Base-by-base conservation (phyloP, 208 protist species). In the Leishmania martiniquensis region DNA sequence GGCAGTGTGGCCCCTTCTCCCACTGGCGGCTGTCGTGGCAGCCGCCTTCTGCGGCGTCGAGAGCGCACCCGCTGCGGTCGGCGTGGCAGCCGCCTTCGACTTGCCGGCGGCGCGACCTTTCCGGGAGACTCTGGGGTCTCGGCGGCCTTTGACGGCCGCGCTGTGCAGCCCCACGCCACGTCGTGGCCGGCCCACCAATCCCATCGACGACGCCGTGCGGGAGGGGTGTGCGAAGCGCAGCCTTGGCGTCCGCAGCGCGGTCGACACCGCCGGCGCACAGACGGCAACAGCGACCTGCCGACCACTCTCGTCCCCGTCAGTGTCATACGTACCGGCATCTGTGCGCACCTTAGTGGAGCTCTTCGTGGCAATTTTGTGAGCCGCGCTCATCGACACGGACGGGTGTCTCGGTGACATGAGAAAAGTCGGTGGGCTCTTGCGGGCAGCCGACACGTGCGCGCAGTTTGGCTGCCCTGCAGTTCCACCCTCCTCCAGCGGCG, bases 141-240 rank as follows among this genome's bases (percentile, higher is more conserved):
- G 12, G 29, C 42, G 47, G 29, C 20, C n/a, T n/a, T 67, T 66
- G 1, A 37, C 5, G 4, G 77, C 7, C 22, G 44, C 67, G 34
- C 44, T 62, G 73, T 47, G 72, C 57, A 83, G 39, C 10, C 62
- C 51, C 15, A 63, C 54, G 20, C 42, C 42, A 37, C 72, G 72
- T 10, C 57, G 78, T 37, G 25, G 39, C 55, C 65, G 49, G 10
- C 65, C 73, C 15, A 65, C 47, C 7, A 42, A 34, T 25, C n/a
- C 37, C 34, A n/a, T 59, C 68, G 29, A 70, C 71, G 45, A 55
- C 75, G 67, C 67, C 45, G 45, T 12, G 34, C 75, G 75, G 10
- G 75, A 75, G n/a, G 71, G 51, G 42, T 66, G 62, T 4, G 63
- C 67, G 68, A 84, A 75, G 70, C 75, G 71, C 52, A 72, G 32